Base-by-base conservation (phyloP, 2,329 filamentous ascomycete species). In the Byssochlamys sp. region DNA sequence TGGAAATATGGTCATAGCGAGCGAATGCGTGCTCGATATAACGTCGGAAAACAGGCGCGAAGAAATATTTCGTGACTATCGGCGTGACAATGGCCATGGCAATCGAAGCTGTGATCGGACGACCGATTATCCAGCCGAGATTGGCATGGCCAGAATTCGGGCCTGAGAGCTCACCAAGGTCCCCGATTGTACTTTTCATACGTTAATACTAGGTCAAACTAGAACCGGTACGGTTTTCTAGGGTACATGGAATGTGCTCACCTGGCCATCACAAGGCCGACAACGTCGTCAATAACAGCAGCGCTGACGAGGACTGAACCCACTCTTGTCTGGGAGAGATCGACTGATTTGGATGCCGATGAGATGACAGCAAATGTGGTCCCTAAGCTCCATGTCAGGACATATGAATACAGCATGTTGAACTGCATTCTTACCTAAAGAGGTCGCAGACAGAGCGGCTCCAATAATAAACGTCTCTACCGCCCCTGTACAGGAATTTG, bases 211-310 rank as follows among this genome's bases (percentile, higher is more conserved):
- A 19, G 14, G 35, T 4, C 6, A 7, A 45, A n/a, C 14, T n/a
- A 19, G n/a, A 45, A 19, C 31, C 12, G 9, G 4, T 2, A 33
- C 12, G 31, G 31, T 33, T 11, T 33, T 9, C 31, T 9, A n/a
- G n/a, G n/a, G 4, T 4, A 19, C 2, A 45, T 19, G 14, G 14
- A 19, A 5, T 7, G 6, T 45, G 12, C 35, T 45, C 7, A 45
- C 35, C 35, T 45, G 6, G 35, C 35, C 35, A 45, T 45, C 3
- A 79, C 72, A 10, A 79, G 70, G 2, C 75, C 76, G 1, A 73
- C 71, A 1, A 78, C 74, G 62, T 79, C 76, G 62, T 78, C 76
- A 35, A 79, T 76, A 25, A 79, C 73, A 9, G 76, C 77, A 0
- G 77, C 76, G 61, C 75, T 77, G 53, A 78, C 71, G 2, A 78